A percentile compares a stretch with the other conserved stretches of the same genome.
phyloP scores from a whole-genome alignment of 169 alveolate genomes.

The Plasmodium reichenowi region DNA sequence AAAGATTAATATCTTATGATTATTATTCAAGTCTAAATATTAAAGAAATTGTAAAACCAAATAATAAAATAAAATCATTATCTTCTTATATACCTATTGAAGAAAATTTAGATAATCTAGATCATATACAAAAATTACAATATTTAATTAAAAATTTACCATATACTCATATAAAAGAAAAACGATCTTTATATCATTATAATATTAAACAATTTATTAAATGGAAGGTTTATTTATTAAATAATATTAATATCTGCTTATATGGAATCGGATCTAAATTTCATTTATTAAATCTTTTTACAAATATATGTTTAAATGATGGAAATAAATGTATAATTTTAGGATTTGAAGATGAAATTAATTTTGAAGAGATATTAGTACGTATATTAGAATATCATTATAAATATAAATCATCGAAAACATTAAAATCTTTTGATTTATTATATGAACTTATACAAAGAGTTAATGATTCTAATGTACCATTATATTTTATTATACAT shows the following conservation, averaged over 20 bases:
- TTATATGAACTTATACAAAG: slow-evolving; percentile 46
- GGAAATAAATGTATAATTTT: slow-evolving; percentile 57
- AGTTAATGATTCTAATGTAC: slow-evolving; percentile 55
- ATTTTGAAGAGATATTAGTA: slow-evolving; percentile 56
- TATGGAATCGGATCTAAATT: slow-evolving; percentile 67
- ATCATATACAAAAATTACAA: slow-evolving; percentile 59
- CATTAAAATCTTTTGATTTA: slow-evolving; percentile 53
- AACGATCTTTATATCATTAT: slow-evolving; percentile 63
- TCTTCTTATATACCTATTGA: slow-evolving; percentile 53
- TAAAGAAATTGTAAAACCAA: slow-evolving; percentile 56
- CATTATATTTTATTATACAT: slow-evolving; percentile 60
- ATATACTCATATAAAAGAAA: slow-evolving; percentile 58
- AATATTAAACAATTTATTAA: slow-evolving; percentile 58
- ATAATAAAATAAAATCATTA: slow-evolving; percentile 56
- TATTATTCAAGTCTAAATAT: slow-evolving; percentile 62
- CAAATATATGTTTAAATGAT: slow-evolving; percentile 60
- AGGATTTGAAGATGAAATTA: slow-evolving; percentile 63
- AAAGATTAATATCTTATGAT: slow-evolving; percentile 66
- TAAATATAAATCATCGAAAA: slow-evolving; percentile 45
- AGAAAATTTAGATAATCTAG: slow-evolving; percentile 51
- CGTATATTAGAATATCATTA: slow-evolving; percentile 66
- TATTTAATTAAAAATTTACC: slow-evolving; percentile 56
- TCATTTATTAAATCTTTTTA: slow-evolving; percentile 56
- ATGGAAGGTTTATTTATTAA: slow-evolving; percentile 69
- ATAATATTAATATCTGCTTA: slow-evolving; percentile 63